phyloP scores from a whole-genome alignment of 176 grass and related monocot genomes.

The Oryza nivara region DNA sequence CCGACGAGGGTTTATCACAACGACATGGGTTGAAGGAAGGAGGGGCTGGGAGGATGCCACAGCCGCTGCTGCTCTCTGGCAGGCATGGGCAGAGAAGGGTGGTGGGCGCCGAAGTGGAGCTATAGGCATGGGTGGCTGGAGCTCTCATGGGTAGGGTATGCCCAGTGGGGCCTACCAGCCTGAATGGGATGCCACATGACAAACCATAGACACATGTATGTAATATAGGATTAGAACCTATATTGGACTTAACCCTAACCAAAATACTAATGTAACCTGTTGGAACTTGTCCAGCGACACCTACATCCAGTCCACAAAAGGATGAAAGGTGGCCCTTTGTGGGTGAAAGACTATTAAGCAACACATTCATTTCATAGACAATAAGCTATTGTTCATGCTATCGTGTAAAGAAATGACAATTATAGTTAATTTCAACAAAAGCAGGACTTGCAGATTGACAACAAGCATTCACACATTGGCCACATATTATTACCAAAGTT shows the following conservation, averaged over 20 bases:
- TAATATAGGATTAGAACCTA: no score
- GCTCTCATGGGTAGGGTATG: no score
- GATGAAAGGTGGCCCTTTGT: slow-evolving; percentile 1
- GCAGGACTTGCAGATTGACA: slow-evolving; percentile 27
- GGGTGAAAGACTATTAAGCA: background rate
- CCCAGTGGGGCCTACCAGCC: no score
- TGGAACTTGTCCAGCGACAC: background rate
- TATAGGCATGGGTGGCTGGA: no score
- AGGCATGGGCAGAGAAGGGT: no score
- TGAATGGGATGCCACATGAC: no score
- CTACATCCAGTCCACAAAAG: background rate
- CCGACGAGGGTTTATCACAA: no score
- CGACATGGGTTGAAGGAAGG: no score
- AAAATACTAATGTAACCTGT: background rate
- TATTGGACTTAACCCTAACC: background rate
- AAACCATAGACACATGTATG: no score
- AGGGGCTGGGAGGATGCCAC: no score
- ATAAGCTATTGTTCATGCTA: background rate
- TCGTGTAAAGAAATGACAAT: background rate
- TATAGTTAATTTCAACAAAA: slow-evolving; percentile 24
- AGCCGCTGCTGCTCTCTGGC: no score
- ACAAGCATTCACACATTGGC: background rate
- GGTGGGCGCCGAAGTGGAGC: no score
- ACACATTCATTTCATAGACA: slow-evolving; percentile 11
- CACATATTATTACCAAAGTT: background rate